Percentiles rank a stretch among this genome's conserved stretches.
phyloP scores from a whole-genome alignment of 2,329 filamentous ascomycete genomes.

The Penicillium griseofulvum region DNA sequence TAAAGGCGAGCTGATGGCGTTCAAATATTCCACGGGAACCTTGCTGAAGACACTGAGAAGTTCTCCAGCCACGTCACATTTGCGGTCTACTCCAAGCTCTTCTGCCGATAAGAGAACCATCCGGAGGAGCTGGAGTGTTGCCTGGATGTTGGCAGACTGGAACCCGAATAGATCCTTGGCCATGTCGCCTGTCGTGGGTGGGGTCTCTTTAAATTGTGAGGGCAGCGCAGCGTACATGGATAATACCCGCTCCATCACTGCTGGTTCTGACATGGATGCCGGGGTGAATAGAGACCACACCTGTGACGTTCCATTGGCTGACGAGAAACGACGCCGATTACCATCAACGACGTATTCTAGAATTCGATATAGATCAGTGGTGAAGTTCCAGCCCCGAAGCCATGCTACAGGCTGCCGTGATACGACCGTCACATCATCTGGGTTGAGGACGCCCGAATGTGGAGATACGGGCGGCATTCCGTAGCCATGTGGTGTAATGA shows the following conservation, averaged over 20 bases:
- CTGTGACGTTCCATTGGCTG: constrained; percentile 23
- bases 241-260: constrained; percentile 26
- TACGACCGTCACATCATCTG: constrained; percentile 6
- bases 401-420: constrained; percentile 37
- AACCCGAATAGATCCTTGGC: constrained; percentile 46
- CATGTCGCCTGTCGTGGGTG: constrained; percentile 30
- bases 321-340: constrained; percentile 22
- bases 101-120: constrained; percentile 46
- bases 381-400: constrained; percentile 59
- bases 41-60: constrained; percentile 45
- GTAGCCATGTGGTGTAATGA: constrained; percentile 37
- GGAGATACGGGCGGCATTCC: constrained; percentile 18
- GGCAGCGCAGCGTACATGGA: constrained; percentile 26
- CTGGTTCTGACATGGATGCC: constrained; percentile 21
- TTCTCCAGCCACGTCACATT: constrained; percentile 48
- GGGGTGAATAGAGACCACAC: constrained; percentile 26
- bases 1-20: constrained; percentile 50
- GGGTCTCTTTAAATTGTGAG: constrained; percentile 25
- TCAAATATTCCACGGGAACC: constrained; percentile 47
- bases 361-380: constrained; percentile 56
- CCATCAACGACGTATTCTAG: constrained; percentile 50
- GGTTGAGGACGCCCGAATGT: constrained; percentile 12
- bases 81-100: constrained; percentile 41
- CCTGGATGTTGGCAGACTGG: constrained; percentile 52
- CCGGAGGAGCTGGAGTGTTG: constrained; percentile 49